Evolutionary conservation across 2,329 filamentous ascomycete species (phyloP), one percentile per base, ranked within the genome.

Genomic region (Talaromyces amestolkiae): DNA sequence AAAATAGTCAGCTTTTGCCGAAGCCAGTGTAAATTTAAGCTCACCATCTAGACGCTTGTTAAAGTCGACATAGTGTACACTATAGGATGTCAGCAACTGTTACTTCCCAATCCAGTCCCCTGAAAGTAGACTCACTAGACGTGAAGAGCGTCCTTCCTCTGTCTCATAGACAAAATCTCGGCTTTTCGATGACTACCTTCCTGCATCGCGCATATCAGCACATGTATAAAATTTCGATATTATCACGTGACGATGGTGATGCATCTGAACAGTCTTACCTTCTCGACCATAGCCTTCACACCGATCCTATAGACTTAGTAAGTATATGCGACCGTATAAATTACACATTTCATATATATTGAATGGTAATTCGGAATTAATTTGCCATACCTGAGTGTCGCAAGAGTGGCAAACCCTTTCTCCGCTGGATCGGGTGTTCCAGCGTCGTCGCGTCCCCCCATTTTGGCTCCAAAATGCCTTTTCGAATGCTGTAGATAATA

Each of bases 61-160:
- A 86, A 97, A 98, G 74, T 96, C 96, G 75, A 97, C 92, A 77
- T 97, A 98, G 78, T 98, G 96, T 73, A 96, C 96, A 78, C 80
- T 83, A 61, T 11, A 31, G 4, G 19, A 37, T 17, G 67, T 70
- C 37, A 71, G 74, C 62, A 72, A 69, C 63, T 41, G 27, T 22
- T 39, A 5, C 53, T 19, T 37, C 33, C 39, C 35, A 35, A 2
- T 13, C 13, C 19, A 43, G 41, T 49, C 37, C 17, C 68, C 15
- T 22, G 56, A 27, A 31, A 19, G 9, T 43, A 63, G 37, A 72
- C 80, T 62, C 77, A 83, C 81, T 97, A 97, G 75, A 94, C 97
- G 64, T 91, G 91, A 45, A 92, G 90, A 17, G 91, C 89, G 73
- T 92, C 94, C 78, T 96, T 96, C 24, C 91, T 91, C 66, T 93